Conservation (phyloP, 2,329 filamentous ascomycete genomes). For the Nigrospora oryzae region DNA sequence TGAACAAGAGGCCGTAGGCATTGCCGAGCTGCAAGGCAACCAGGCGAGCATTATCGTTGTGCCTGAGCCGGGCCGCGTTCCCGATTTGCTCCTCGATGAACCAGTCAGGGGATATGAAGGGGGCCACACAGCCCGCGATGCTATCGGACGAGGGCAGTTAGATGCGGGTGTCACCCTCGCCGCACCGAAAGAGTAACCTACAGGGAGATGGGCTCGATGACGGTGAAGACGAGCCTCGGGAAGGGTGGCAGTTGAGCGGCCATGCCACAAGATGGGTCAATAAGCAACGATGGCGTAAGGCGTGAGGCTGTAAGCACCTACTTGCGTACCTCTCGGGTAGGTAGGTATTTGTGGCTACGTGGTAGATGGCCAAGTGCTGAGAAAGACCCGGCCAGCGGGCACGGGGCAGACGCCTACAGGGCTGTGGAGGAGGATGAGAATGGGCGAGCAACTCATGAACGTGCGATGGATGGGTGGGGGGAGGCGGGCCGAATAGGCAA, state of each 20-base stretch:
- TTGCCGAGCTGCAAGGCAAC: constrained; percentile 63
- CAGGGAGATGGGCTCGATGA: constrained; percentile 62
- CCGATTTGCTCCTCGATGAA: constrained; percentile 58
- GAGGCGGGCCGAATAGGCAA: too few species aligned
- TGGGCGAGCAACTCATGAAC: too few species aligned
- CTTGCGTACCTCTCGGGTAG: too few species aligned
- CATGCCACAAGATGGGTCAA: constrained; percentile 28
- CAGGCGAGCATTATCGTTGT: constrained; percentile 40
- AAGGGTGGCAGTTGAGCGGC: constrained; percentile 53
- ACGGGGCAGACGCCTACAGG: too few species aligned
- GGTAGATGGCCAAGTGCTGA: too few species aligned
- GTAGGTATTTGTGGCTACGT: too few species aligned
- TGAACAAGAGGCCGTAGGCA: constrained; percentile 55
- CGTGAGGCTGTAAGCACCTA: too few species aligned
- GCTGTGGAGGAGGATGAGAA: too few species aligned
- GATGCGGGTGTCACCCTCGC: not conserved
- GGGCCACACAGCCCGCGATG: constrained; percentile 48
- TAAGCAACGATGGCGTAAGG: too few species aligned
- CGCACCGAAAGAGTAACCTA: constrained; percentile 26
- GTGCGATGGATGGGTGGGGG: too few species aligned
- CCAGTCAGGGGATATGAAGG: constrained; percentile 47
- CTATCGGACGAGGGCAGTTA: constrained; percentile 25
- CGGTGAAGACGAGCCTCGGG: constrained; percentile 57
- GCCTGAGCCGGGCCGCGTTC: constrained; percentile 19
- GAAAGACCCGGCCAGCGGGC: too few species aligned